These are phyloP conservation scores for Cornus controversa DNA, from an alignment of 148 eudicot species.

Conservation along the genomic window DNA sequence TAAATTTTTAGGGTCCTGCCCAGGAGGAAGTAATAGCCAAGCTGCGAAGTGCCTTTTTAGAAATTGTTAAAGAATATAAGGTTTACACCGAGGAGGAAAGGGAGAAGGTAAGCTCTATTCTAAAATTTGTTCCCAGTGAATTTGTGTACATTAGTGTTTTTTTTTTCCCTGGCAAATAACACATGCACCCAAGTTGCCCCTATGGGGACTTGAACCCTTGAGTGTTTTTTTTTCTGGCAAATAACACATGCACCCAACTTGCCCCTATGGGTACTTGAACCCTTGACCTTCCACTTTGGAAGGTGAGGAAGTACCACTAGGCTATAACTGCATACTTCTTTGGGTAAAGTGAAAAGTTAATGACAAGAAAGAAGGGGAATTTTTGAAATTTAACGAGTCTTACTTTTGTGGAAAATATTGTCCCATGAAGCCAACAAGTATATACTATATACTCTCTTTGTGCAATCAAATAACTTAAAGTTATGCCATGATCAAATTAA, in stretches of 20 bases:
- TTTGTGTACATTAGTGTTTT: background rate
- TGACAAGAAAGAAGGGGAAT: background rate
- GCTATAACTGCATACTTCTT: background rate
- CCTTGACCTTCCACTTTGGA: too few relatives aligned
- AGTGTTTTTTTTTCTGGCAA: too few relatives aligned
- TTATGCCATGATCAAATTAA: background rate
- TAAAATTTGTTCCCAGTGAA: background rate
- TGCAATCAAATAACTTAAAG: background rate
- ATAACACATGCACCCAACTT: too few relatives aligned
- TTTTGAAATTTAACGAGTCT: background rate
- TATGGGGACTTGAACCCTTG: too few relatives aligned
- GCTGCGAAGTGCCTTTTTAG: conserved; percentile 69
- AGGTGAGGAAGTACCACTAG: too few relatives aligned
- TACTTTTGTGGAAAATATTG: background rate
- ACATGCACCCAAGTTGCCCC: too few relatives aligned
- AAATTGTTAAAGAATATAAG: conserved; percentile 77
- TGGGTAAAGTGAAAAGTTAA: background rate
- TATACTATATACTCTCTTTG: background rate
- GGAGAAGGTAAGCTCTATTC: conserved; percentile 47
- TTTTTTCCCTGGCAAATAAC: too few relatives aligned
- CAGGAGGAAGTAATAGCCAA: conserved; percentile 87
- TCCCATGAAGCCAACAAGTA: too few relatives aligned
- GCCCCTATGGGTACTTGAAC: too few relatives aligned
- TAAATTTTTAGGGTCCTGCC: conserved; percentile 74
- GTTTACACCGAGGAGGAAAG: conserved; percentile 73